Base-by-base conservation (phyloP, 2,329 filamentous ascomycete genomes). In the Ceratocystis cacaofunesta region DNA sequence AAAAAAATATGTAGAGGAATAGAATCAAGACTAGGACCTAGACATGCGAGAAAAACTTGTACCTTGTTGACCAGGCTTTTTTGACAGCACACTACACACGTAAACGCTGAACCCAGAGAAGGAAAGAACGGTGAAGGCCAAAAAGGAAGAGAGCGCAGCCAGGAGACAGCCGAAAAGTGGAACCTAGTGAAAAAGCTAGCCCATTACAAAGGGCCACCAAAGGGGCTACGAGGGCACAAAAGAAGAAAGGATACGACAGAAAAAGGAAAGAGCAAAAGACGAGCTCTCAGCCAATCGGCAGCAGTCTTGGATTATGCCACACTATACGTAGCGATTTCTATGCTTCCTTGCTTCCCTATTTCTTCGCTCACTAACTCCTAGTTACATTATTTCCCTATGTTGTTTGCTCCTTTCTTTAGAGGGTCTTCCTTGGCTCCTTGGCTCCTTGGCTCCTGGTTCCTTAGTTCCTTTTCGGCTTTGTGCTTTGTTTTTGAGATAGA, bases 101-200 rank as follows among this genome's bases (percentile, higher is more conserved):
- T 7, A 57, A 32, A 57, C 12, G 46, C 46, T n/a, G 17, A 22
- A 50, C n/a, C n/a, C 7, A 52, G n/a, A 17, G 55, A 19, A 12
- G 30, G 55, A 30, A 58, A 36, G 55, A 32, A 58, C 28, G 55
- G 25, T 30, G 55, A 58, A 19, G 55, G 55, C 28, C 55, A 58
- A 25, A 25, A 28, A 52, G 19, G 8, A 52, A 25, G 48, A 12
- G 12, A 41, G 36, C 10, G 36, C 36, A 41, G 48, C 19, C 19
- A 52, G 28, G 30, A 58, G 55, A 58, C 55, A 58, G 55, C 55
- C 15, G 28, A 58, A 58, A 58, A 58, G 55, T 58, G 55, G 55
- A 25, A 19, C 55, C 28, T 58, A n/a, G 32, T 58, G 28, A 36
- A 57, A 32, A 58, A 58, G 30, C 22, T 7, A 57, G 28, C 52